Evolutionary conservation across 345 rosid species (phyloP), one percentile per base, ranked within the genome.

Genomic region (Rhodomyrtus tomentosa): DNA sequence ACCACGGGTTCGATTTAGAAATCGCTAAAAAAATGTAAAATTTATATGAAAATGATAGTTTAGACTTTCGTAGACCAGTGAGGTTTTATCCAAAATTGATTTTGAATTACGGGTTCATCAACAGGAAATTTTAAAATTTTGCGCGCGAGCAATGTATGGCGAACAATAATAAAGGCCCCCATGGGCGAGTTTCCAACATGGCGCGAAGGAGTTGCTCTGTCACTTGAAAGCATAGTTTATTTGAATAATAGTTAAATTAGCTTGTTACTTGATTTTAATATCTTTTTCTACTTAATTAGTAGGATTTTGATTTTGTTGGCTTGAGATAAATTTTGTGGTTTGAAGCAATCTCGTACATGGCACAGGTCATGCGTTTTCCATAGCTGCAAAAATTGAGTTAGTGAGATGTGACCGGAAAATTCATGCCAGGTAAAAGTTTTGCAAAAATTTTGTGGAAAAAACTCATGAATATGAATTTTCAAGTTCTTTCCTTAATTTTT

Each of bases 81-180:
- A 59, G 18, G 20, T 16, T 14, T 59, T 5, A 27, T n/a, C 12
- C 0, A 5, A 59, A 14, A 59, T 27, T 7, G 29, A 59, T 59
- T 27, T 2, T 8, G 38, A 59, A 59, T 27, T 59, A 27, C 2
- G 15, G 29, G 4, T 59, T 27, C 10, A 32, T 27, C 0, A 0
- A 0, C 27, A 27, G 2, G 21, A 27, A 59, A 0, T 59, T 59
- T 27, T 27, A 13, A 1, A 14, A 4, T 59, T 59, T 59, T 1
- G 0, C 38, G 1, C 21, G 1, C 3, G 32, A 59, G 38, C 32
- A 0, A 3, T 5, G 4, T 20, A 14, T 58, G 6, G 21, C 0
- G 15, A 10, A 58, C 2, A 6, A 16, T 3, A 14, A 3, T 1
- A 0, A 58, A 58, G 27, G 36, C 38, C 4, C 21, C 4, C 14